Conservation (phyloP, 2,329 filamentous ascomycete species). For the Alternaria brassicicola region DNA sequence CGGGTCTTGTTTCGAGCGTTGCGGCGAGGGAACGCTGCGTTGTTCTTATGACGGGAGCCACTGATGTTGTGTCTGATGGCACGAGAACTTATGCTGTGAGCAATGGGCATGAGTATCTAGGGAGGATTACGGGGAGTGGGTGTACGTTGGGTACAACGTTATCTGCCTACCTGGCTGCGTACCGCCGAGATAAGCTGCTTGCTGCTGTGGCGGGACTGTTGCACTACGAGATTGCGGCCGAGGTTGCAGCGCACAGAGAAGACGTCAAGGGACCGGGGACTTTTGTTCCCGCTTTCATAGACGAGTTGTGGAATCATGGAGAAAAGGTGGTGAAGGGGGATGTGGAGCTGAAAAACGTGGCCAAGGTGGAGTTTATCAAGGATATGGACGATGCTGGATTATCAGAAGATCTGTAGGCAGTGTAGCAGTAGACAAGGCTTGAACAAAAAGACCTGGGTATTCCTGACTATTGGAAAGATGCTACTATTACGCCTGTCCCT, state of each 20-base stretch:
- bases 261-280: slow-evolving; percentile 80
- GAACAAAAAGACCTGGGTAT: neutral
- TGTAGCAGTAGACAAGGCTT: neutral
- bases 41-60: slow-evolving; percentile 80
- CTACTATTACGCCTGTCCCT: neutral
- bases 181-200: slow-evolving; percentile 55
- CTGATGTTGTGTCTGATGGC: slow-evolving; percentile 81
- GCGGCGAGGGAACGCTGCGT: slow-evolving; percentile 72
- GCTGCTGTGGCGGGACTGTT: slow-evolving; percentile 75
- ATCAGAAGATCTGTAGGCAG: neutral
- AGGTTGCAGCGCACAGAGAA: slow-evolving; percentile 63
- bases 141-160: slow-evolving; percentile 85
- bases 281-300: slow-evolving; percentile 85
- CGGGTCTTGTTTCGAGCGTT: slow-evolving; percentile 67
- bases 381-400: slow-evolving; percentile 13
- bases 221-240: slow-evolving; percentile 79
- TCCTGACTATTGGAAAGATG: neutral
- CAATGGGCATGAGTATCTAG: slow-evolving; percentile 78
- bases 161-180: slow-evolving; percentile 70
- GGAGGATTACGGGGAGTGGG: slow-evolving; percentile 73
- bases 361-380: slow-evolving; percentile 29
- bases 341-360: slow-evolving; percentile 20
- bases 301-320: slow-evolving; percentile 61
- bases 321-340: slow-evolving; percentile 20
- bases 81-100: slow-evolving; percentile 67